Evolutionary conservation across 345 rosid genomes (phyloP), one percentile per base, ranked within the genome.

Genomic region (Syzygium grande): DNA sequence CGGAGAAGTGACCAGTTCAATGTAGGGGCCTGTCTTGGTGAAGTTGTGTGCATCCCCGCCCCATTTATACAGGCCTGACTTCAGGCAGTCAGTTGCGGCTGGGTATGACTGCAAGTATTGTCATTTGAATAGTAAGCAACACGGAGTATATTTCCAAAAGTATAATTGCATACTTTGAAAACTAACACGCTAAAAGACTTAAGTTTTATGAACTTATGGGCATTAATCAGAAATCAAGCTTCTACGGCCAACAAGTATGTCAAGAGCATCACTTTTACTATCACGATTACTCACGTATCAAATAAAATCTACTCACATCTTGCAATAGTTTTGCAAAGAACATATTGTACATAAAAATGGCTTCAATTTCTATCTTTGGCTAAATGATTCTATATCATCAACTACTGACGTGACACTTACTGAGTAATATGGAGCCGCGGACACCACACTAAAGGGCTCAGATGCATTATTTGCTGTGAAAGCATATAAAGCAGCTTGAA

Each of bases 1-100:
- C 2, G 99, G 99, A 73, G 98, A 94, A 65, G 99, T 97, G 79
- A 97, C 98, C 12, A 97, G 93, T 89, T 97, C 99, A n/a, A 97
- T 95, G 89, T 92, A 97, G 41, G 95, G 98, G 34, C 95, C 96
- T 5, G 88, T 92, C 89, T 90, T 91, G 30, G 86, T 87, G 88
- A 92, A 96, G 21, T 87, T 56, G 14, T 30, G 88, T 23, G 99
- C 99, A 91, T 97, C 99, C n/a, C 99, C 99, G 4, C 90, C 98
- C 99, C 99, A 97, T 87, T 89, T 92, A 88, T 94, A 93, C 3
- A 97, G 92, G 46, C 96, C 90, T 2, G 99, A 97, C 88, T 92
- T 95, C 55, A 97, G 90, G 89, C 94, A 95, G 65, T 97, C 99
- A 5, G 99, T 96, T 63, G 94, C 93, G 23, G 88, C 85, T 4